Evolutionary conservation across 2,329 filamentous ascomycete species (phyloP), one percentile per base, ranked within the genome.

Genomic region (Eutypella sp.): DNA sequence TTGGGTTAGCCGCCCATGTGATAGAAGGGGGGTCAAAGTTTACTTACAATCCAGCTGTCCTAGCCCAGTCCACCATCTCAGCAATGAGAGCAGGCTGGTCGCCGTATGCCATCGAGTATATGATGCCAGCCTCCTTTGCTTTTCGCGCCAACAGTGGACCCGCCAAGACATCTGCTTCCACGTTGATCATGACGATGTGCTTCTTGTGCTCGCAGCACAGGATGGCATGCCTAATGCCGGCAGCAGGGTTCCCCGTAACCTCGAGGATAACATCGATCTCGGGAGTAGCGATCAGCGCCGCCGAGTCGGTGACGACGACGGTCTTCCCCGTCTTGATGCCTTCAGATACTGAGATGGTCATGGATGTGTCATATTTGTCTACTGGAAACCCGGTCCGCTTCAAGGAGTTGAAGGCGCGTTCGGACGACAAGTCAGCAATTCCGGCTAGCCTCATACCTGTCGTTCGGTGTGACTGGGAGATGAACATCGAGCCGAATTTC

Each of bases 171-270:
- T 74, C 67, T 22, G 67, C 69, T 55, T 73, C 69, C 23, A 71
- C 70, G 45, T 71, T 72, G 54, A 72, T 67, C 69, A 72, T 71
- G 22, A 73, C 69, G 41, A 73, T 71, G 55, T 73, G 70, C 56
- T 72, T 72, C 57, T 71, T 69, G 56, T 72, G 65, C 49, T 73
- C 67, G 48, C 67, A 73, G 56, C 67, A 72, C 9, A 69, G 55
- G 0, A 74, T 50, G 4, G 66, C 67, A 49, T 74, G 69, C 3
- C 61, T 60, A 34, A 74, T 67, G 13, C 70, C 70, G 4, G 67
- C 70, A 4, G 67, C 64, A 5, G 67, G 67, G 50, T 67, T 71
- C 2, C 67, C 70, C 0, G 69, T 72, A 8, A 71, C 63, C 54
- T 72, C 68, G 7, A 74, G 61, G 34, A 71, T 65, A 22, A 72